phyloP scores from a whole-genome alignment of 2,329 filamentous ascomycete genomes.

The Curvularia eragrostidis region DNA sequence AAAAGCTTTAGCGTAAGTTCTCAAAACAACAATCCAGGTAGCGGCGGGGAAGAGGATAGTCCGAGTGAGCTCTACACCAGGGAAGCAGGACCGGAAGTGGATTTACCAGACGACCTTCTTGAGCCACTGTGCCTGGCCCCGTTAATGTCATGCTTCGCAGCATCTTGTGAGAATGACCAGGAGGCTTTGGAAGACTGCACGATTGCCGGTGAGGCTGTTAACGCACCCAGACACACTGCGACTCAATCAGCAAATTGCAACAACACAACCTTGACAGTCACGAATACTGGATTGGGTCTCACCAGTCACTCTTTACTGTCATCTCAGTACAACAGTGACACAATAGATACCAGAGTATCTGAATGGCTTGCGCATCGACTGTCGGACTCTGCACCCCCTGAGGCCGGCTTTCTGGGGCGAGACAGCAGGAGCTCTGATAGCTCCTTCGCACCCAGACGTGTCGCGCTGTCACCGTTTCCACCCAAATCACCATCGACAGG shows the following conservation, averaged over 20 bases:
- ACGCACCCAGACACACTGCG: neutral
- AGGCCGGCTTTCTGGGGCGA: neutral
- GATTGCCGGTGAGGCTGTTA: neutral
- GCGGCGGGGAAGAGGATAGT: neutral
- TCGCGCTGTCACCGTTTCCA: constrained; percentile 10
- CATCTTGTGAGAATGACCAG: neutral
- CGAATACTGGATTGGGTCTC: neutral
- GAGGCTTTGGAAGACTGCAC: neutral
- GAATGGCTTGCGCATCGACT: constrained; percentile 12
- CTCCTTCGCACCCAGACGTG: constrained; percentile 1
- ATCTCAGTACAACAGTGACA: neutral
- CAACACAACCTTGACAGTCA: neutral
- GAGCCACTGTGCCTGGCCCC: neutral
- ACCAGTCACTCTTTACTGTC: neutral
- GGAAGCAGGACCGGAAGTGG: neutral
- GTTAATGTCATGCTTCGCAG: neutral
- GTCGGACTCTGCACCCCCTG: neutral
- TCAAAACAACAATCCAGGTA: neutral
- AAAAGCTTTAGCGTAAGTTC: neutral
- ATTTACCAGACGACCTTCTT: neutral
- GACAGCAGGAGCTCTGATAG: neutral
- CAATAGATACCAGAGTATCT: constrained; percentile 4
- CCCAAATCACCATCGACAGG: constrained; percentile 7
- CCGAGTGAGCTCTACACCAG: neutral
- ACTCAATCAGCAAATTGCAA: constrained; percentile 3